phyloP scores from a whole-genome alignment of 345 rosid species.

The Barbarea vulgaris region DNA sequence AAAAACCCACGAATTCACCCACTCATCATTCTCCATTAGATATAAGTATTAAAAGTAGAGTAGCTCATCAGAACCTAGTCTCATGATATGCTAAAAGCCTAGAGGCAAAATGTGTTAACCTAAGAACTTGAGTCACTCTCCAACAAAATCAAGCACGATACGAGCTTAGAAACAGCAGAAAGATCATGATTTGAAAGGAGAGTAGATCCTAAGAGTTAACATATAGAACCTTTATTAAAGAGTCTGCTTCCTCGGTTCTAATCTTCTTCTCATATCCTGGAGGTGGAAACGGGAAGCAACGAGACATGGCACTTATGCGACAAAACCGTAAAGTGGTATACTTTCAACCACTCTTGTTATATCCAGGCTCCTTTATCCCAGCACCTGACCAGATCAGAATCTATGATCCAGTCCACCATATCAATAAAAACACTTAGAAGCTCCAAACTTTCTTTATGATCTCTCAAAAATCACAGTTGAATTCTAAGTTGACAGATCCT shows the following conservation, averaged over 20 bases:
- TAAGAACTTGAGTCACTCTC: conserved; percentile 3
- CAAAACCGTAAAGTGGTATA: conserved; percentile 40
- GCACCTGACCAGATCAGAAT: conserved; percentile 54
- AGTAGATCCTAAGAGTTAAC: conserved; percentile 57
- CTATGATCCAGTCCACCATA: conserved; percentile 66
- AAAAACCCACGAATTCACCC: background rate
- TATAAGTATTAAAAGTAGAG: conserved; percentile 5
- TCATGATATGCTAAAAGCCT: conserved; percentile 5
- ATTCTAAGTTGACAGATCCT: conserved; percentile 27
- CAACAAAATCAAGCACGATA: conserved; percentile 13
- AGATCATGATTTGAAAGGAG: conserved; percentile 20
- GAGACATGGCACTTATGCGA: conserved; percentile 76
- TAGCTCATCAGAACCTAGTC: background rate
- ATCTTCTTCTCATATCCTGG: conserved; percentile 95
- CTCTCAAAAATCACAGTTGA: conserved; percentile 38
- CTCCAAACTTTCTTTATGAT: conserved; percentile 37
- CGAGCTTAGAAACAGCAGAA: conserved; percentile 11
- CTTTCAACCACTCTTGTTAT: conserved; percentile 43
- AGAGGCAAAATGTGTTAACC: background rate
- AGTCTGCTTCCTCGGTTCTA: conserved; percentile 54
- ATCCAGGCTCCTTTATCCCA: conserved; percentile 53
- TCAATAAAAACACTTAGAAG: conserved; percentile 52
- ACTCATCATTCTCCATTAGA: background rate
- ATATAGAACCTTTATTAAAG: conserved; percentile 68
- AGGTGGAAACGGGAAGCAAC: conserved; percentile 98